A percentile compares a stretch with the other conserved stretches of the same genome.
Evolutionary conservation across 2,329 filamentous ascomycete species (phyloP).

Genomic region (Dendrostoma leiphaemia): DNA sequence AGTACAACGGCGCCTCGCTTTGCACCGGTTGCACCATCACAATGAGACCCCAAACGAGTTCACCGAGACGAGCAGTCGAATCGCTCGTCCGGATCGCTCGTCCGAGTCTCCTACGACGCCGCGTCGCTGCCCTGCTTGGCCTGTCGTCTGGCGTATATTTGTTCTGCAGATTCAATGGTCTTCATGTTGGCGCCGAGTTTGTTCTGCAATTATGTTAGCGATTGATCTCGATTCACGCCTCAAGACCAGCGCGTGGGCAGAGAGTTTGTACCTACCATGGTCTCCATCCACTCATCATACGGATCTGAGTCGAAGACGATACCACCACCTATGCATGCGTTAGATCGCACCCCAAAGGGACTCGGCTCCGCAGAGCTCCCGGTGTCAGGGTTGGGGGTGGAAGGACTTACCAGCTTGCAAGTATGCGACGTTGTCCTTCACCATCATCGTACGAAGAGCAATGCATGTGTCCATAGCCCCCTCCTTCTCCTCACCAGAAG

Average conservation of each 20-base stretch:
- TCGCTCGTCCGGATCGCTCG: no score
- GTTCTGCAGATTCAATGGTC: conserved; percentile 82
- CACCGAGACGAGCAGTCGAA: no score
- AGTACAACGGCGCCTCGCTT: no score
- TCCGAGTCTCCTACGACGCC: not conserved
- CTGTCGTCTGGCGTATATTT: conserved; percentile 47
- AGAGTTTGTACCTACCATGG: conserved; percentile 45
- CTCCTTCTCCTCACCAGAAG: conserved; percentile 62
- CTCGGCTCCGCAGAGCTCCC: no score
- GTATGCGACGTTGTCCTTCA: conserved; percentile 89
- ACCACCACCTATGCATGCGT: conserved; percentile 59
- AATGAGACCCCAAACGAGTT: no score
- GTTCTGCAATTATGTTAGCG: conserved; percentile 48
- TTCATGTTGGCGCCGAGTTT: conserved; percentile 89
- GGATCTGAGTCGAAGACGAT: conserved; percentile 93
- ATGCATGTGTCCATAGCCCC: conserved; percentile 90
- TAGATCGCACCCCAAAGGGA: not conserved
- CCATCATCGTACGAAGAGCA: conserved; percentile 85
- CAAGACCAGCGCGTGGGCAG: not conserved
- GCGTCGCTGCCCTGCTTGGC: not conserved
- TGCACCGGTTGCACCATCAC: no score
- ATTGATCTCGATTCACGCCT: conserved; percentile 38
- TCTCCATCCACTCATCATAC: conserved; percentile 92
- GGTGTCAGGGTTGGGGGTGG: not conserved
- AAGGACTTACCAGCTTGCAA: conserved; percentile 66